A percentile compares a stretch with the other conserved stretches of the same genome.
Evolutionary conservation across 306 rosid species (phyloP).

Genomic region (Carpinus viminea): DNA sequence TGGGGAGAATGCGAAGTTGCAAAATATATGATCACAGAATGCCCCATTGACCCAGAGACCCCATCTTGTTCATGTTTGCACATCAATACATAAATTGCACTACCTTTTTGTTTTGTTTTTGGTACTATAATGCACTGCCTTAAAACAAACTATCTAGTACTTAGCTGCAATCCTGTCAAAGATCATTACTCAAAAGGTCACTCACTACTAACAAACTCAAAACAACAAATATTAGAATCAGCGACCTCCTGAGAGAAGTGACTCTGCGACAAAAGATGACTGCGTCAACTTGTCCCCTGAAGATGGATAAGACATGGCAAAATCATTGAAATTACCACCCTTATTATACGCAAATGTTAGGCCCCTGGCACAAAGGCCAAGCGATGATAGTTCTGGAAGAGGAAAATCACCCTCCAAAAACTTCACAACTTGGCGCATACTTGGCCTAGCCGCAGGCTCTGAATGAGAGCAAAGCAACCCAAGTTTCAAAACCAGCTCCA

Average conservation of each 20-base stretch:
- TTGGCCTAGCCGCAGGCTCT: constrained; percentile 29
- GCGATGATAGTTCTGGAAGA: constrained; percentile 24
- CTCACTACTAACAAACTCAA: background rate
- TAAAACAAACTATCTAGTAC: no score
- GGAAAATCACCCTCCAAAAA: constrained; percentile 27
- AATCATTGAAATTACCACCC: constrained; percentile 39
- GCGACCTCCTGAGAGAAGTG: constrained; percentile 55
- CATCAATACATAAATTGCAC: background rate
- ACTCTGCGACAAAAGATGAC: constrained; percentile 39
- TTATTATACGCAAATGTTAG: constrained; percentile 18
- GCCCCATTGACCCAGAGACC: background rate
- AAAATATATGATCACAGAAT: background rate
- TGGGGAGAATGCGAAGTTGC: background rate
- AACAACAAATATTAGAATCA: constrained; percentile 20
- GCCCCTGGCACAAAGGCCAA: constrained; percentile 36
- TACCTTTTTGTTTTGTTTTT: no score
- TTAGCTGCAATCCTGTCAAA: no score
- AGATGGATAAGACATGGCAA: constrained; percentile 39
- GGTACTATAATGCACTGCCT: background rate
- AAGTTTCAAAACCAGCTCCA: constrained; percentile 55
- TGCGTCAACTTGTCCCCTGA: constrained; percentile 32
- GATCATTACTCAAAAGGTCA: background rate
- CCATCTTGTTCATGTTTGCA: background rate
- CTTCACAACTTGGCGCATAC: constrained; percentile 40
- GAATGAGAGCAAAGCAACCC: constrained; percentile 58